Percentiles rank a stretch among this genome's conserved stretches.
Conservation (phyloP, 306 rosid species). For the Trichosanthes cucumerina region DNA sequence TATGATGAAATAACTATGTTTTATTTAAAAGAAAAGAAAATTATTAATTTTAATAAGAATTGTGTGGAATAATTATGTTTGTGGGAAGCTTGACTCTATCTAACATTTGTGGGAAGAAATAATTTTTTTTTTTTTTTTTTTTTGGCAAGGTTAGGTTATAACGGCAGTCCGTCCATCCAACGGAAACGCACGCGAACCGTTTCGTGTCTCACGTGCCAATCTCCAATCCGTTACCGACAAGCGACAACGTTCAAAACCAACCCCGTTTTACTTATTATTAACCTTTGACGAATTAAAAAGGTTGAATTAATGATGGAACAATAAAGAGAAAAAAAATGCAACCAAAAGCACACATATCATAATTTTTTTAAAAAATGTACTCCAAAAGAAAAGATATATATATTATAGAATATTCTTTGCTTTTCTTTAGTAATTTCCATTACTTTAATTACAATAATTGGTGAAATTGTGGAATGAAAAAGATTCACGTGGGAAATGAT, state of each 20-base stretch:
- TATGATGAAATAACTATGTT: too few relatives aligned
- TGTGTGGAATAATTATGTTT: neutral
- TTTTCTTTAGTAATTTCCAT: neutral
- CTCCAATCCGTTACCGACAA: neutral
- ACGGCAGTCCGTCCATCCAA: neutral
- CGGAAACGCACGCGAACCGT: neutral
- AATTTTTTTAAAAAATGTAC: neutral
- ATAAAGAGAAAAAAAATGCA: neutral
- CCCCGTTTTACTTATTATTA: neutral
- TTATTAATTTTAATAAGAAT: neutral
- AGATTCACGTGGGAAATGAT: neutral
- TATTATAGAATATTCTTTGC: neutral
- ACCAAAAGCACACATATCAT: neutral
- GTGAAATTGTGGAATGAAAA: neutral
- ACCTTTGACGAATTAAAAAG: neutral
- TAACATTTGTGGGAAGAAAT: neutral
- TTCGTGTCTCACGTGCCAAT: neutral
- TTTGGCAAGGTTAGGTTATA: neutral
- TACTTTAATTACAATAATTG: neutral
- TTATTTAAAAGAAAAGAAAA: too few relatives aligned
- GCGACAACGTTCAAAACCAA: neutral
- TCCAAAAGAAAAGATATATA: neutral
- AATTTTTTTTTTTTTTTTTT: too few relatives aligned
- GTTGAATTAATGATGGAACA: neutral
- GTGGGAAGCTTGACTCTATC: neutral